Base-by-base conservation (phyloP, 2,329 filamentous ascomycete genomes). In the Fusarium falciforme region DNA sequence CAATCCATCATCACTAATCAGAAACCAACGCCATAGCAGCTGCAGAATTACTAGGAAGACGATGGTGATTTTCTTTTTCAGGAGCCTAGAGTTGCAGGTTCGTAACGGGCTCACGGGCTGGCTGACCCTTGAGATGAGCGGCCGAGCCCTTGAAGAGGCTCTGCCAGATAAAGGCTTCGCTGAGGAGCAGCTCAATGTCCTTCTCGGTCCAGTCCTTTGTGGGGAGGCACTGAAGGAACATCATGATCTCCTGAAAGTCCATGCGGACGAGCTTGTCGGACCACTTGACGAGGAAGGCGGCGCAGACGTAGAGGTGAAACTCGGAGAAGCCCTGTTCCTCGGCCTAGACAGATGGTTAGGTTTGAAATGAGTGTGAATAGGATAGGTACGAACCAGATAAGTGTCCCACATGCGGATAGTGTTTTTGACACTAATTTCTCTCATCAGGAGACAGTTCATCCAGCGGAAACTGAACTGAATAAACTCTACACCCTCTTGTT, bases 401-500 rank as follows among this genome's bases (percentile, higher is more conserved):
- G 96, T 99, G 83, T 99, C 96, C 96, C 96, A 99, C 96, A 99
- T 99, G 77, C 96, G 89, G 73, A 99, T 97, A 1, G 95, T 98
- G 81, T 98, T 98, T 82, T 92, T 94, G 66, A 99, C 96, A 80
- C 93, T 98, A 74, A 99, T 93, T 84, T 99, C 96, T 73, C 96
- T 90, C 96, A 99, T 99, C 74, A 99, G 87, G 61, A 99, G 89
- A 82, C 96, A 99, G 80, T 99, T 99, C 96, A 99, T 99, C 96
- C 96, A 99, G 66, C 96, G 90, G 82, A 99, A 99, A 83, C 95
- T 98, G 84, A 99, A 99, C 81, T 99, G 96, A 79, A 99, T 99
- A 80, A 99, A 99, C 81, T 99, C 96, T 31, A 99, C 94, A 35
- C 95, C 93, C 83, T 98, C 95, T 27, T 89, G 89, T 80, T 98